Percentiles rank a stretch among this genome's conserved stretches.
Conservation (phyloP, 139 green algal genomes). For the Astrephomene gubernaculifera region DNA sequence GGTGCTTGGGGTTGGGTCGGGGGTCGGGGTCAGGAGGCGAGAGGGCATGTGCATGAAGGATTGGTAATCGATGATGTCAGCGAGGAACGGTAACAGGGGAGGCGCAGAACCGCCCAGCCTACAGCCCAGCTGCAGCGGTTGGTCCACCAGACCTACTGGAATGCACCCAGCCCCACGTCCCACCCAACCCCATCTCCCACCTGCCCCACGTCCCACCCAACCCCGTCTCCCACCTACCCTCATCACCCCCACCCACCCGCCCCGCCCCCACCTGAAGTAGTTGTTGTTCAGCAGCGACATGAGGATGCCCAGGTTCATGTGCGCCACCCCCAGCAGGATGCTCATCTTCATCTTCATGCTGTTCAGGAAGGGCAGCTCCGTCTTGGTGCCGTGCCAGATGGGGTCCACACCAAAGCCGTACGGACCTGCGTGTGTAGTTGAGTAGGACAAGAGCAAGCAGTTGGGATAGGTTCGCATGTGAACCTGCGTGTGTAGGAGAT, state of each 20-base stretch:
- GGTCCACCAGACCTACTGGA: too few species aligned
- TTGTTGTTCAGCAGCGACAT: slow-evolving; percentile 93
- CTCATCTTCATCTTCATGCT: slow-evolving; percentile 99
- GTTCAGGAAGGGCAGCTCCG: slow-evolving; percentile 97
- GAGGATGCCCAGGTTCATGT: slow-evolving; percentile 98
- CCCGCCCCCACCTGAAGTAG: slow-evolving; percentile 37
- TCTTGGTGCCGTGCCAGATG: slow-evolving; percentile 94
- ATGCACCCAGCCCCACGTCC: neutral
- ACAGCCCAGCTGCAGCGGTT: too few species aligned
- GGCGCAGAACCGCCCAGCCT: too few species aligned
- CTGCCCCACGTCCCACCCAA: neutral
- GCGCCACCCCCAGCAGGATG: slow-evolving; percentile 92
- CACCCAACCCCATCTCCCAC: neutral
- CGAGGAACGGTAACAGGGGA: too few species aligned
- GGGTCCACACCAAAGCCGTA: slow-evolving; percentile 97
- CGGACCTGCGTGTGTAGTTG: slow-evolving; percentile 5
- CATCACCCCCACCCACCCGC: neutral
- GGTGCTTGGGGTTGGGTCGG: too few species aligned
- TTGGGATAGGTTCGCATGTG: too few species aligned
- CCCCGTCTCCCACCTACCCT: neutral
- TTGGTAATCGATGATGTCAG: too few species aligned
- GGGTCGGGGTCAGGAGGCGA: too few species aligned
- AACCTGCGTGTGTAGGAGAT: too few species aligned
- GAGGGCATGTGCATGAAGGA: too few species aligned
- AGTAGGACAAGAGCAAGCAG: neutral